These are phyloP conservation scores for Kodamaea nitidulidarum DNA, from an alignment of 805 yeast genomes.

Conservation along the genomic window DNA sequence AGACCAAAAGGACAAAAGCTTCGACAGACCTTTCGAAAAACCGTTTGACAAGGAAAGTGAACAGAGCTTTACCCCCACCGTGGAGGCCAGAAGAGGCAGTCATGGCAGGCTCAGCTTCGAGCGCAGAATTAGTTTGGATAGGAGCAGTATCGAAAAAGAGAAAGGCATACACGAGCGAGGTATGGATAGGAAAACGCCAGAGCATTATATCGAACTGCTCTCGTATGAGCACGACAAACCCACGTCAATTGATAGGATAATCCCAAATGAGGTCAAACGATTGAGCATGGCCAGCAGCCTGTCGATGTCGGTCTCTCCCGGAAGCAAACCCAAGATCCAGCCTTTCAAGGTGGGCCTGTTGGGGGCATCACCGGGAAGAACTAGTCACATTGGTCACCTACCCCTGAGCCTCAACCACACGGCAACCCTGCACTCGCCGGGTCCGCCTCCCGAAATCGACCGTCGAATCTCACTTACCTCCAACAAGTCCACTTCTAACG, in stretches of 20 bases:
- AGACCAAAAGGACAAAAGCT: slow-evolving; percentile 1
- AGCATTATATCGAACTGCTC: too few relatives aligned
- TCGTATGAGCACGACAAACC: background rate
- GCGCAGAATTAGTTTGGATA: background rate
- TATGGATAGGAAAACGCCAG: background rate
- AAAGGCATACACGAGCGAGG: too few relatives aligned
- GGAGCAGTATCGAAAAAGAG: background rate
- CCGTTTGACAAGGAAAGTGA: too few relatives aligned
- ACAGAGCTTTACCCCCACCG: too few relatives aligned
- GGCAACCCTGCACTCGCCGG: slow-evolving; percentile 2
- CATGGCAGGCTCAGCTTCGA: background rate
- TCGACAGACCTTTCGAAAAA: background rate
- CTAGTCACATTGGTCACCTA: slow-evolving; percentile 4
- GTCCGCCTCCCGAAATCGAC: slow-evolving; percentile 24
- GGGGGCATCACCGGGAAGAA: slow-evolving; percentile 36
- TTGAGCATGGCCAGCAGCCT: slow-evolving; percentile 5
- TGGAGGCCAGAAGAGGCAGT: background rate
- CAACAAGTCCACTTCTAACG: slow-evolving; percentile 47
- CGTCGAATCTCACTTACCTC: slow-evolving; percentile 42
- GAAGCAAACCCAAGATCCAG: slow-evolving; percentile 30
- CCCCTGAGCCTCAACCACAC: slow-evolving; percentile 6
- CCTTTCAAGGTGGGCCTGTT: slow-evolving; percentile 65
- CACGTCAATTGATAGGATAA: background rate
- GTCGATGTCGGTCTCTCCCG: slow-evolving; percentile 8
- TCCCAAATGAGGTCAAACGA: slow-evolving; percentile 3